phyloP scores from a whole-genome alignment of 805 yeast genomes.

The Starmerella stellata region DNA sequence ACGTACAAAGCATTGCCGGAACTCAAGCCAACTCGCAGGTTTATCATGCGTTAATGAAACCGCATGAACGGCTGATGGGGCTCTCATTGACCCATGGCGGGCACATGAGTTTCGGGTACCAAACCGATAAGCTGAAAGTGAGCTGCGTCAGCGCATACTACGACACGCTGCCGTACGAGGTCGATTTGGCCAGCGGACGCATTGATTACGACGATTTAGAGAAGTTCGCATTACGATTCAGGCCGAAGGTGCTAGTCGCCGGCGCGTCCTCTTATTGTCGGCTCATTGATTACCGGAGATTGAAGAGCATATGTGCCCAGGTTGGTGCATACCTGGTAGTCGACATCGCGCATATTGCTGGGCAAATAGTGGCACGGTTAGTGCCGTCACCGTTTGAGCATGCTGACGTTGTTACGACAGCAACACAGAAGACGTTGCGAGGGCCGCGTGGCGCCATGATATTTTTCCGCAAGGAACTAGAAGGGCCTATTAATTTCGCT shows the following conservation, averaged over 20 bases:
- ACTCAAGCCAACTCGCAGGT: slow-evolving; percentile 96
- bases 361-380: slow-evolving; percentile 85
- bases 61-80: slow-evolving; percentile 95
- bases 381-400: slow-evolving; percentile 90
- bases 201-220: slow-evolving; percentile 93
- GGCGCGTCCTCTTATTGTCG: slow-evolving; percentile 98
- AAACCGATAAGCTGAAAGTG: slow-evolving; percentile 80
- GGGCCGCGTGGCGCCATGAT: slow-evolving; percentile 99
- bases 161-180: slow-evolving; percentile 96
- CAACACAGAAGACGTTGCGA: slow-evolving; percentile 94
- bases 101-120: slow-evolving; percentile 95
- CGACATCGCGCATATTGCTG: slow-evolving; percentile 98
- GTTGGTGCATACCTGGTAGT: slow-evolving; percentile 91
- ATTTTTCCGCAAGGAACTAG: slow-evolving; percentile 90
- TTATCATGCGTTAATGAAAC: slow-evolving; percentile 84
- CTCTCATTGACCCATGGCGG: slow-evolving; percentile 97
- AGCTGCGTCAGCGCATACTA: slow-evolving; percentile 90
- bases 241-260: slow-evolving; percentile 92
- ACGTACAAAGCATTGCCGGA: slow-evolving; percentile 90
- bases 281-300: slow-evolving; percentile 83
- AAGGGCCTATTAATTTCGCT: slow-evolving; percentile 85
- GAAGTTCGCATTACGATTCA: slow-evolving; percentile 68
- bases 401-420: slow-evolving; percentile 94
- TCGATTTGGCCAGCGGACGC: slow-evolving; percentile 74
- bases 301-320: slow-evolving; percentile 84